Base-by-base conservation (phyloP, 495 filamentous ascomycete genomes). In the Baudoinia panamericana region DNA sequence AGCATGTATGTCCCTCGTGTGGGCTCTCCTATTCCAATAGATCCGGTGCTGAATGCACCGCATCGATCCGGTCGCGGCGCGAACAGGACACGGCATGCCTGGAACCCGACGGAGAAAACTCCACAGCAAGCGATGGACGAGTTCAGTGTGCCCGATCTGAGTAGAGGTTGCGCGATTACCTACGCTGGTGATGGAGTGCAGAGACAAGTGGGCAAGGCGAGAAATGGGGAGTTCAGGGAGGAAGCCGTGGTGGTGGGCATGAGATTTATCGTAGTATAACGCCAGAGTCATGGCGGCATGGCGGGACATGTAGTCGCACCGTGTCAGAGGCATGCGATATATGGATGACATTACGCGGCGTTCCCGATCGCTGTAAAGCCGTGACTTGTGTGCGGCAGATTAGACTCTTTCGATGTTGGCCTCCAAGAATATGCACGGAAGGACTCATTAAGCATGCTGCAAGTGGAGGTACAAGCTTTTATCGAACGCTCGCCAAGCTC, bases 241-340 rank as follows among this genome's bases (percentile, higher is more conserved):
- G 51, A 54, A 26, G 51, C 43, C 9, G 46, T 69, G 23, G 30
- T 68, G 11, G 52, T 65, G 36, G 66, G 60, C 13, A 55, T 64
- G 36, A 57, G 66, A 41, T 68, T 61, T 45, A 26, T 67, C 19
- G 45, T 68, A 32, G 52, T 36, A 9, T 48, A 25, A 48, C 3
- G 20, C n/a, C n/a, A n/a, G n/a, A n/a, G n/a, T n/a, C n/a, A n/a
- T n/a, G n/a, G 26, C 26, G n/a, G n/a, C n/a, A n/a, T n/a, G n/a
- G n/a, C n/a, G n/a, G n/a, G n/a, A n/a, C n/a, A n/a, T n/a, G n/a
- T n/a, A n/a, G n/a, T n/a, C n/a, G n/a, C n/a, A n/a, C n/a, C n/a
- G n/a, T n/a, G n/a, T n/a, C n/a, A n/a, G n/a, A n/a, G n/a, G n/a
- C n/a, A n/a, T n/a, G n/a, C n/a, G n/a, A n/a, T n/a, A n/a, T n/a